Percentiles rank a stretch among this genome's conserved stretches.
phyloP scores from a whole-genome alignment of 108 stramenopile species.

The Nannochloropsis oceanica region DNA sequence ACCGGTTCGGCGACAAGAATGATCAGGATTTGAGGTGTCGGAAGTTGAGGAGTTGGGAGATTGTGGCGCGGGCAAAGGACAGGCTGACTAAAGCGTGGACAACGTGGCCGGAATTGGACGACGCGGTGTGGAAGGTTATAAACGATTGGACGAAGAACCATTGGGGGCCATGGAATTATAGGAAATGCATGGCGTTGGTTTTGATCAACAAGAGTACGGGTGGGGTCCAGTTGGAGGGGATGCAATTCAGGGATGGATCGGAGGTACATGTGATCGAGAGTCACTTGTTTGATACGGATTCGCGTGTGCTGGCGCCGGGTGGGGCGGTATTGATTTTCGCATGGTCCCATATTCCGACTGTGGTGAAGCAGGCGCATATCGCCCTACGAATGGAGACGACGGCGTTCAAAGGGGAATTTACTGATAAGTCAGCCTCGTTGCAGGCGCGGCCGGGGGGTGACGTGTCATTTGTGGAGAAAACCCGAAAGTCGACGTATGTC shows the following conservation, averaged over 20 bases:
- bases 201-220: not conserved
- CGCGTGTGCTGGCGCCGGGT: not conserved
- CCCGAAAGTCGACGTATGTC: not conserved
- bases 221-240: not conserved
- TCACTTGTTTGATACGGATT: not conserved
- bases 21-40: not conserved
- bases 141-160: not conserved
- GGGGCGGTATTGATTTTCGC: not conserved
- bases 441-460: not conserved
- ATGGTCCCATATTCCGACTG: not conserved
- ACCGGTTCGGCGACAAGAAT: not conserved
- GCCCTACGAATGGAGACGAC: not conserved
- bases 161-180: not conserved
- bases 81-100: not conserved
- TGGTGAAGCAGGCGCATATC: not conserved
- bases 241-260: not conserved
- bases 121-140: not conserved
- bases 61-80: not conserved
- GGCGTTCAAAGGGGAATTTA: not conserved
- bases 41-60: not conserved
- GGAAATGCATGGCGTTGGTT: not conserved
- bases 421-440: not conserved
- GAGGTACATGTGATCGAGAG: not conserved
- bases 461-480: not conserved
- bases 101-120: not conserved